These are phyloP conservation scores for Sabuloglossum arenarium DNA, from an alignment of 495 filamentous ascomycete species.

Conservation along the genomic window DNA sequence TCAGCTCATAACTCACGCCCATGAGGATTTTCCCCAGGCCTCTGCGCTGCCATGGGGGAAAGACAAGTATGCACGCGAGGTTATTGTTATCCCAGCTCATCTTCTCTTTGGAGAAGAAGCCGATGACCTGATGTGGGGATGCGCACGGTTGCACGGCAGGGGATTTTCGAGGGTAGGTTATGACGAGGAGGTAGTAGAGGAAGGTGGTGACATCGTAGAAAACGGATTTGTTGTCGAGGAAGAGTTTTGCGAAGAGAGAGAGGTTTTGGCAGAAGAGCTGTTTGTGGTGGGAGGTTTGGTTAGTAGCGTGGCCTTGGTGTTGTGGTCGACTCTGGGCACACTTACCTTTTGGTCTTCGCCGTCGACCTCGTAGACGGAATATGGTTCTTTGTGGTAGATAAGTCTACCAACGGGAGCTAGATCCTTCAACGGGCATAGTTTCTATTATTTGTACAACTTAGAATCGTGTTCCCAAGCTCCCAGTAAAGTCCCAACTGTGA, in stretches of 20 bases:
- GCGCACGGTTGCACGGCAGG: conserved; percentile 12
- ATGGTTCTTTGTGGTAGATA: conserved; percentile 38
- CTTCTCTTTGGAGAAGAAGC: conserved; percentile 98
- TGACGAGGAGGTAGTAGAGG: conserved; percentile 77
- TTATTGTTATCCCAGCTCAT: conserved; percentile 98
- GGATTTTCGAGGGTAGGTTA: conserved; percentile 26
- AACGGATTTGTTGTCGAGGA: conserved; percentile 93
- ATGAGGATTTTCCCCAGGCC: conserved; percentile 80
- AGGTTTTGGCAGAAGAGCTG: conserved; percentile 88
- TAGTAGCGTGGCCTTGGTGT: neutral
- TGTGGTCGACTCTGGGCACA: conserved; percentile 1
- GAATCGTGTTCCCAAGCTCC: conserved; percentile 6
- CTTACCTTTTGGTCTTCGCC: conserved; percentile 55
- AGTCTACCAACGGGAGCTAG: conserved; percentile 15
- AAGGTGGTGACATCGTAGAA: conserved; percentile 94
- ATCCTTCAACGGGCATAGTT: conserved; percentile 20
- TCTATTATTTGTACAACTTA: conserved; percentile 15
- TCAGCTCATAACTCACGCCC: conserved; percentile 82
- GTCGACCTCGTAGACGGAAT: conserved; percentile 75
- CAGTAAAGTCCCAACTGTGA: too few relatives aligned
- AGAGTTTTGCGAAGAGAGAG: conserved; percentile 92
- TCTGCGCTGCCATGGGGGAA: conserved; percentile 85
- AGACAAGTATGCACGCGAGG: conserved; percentile 86
- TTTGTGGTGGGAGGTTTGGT: neutral
- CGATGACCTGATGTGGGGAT: conserved; percentile 40